Evolutionary conservation across 768 basidiomycete species (phyloP).

Genomic region (Tylopilus rubrobrunneus): DNA sequence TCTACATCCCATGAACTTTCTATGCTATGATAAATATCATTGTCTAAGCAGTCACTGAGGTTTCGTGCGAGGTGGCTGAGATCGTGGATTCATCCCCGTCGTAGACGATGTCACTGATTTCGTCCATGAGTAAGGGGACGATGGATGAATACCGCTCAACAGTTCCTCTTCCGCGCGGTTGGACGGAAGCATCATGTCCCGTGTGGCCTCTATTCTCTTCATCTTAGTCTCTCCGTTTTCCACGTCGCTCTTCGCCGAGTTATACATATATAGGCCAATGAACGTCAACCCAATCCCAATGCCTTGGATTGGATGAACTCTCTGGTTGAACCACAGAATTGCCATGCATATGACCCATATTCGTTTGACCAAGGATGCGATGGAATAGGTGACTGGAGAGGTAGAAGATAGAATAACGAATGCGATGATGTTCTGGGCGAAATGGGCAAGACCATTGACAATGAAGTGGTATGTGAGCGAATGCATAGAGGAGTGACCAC

Average conservation of each 20-base stretch:
- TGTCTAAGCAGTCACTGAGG: conserved; percentile 17
- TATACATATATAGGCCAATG: conserved; percentile 91
- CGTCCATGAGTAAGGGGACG: conserved; percentile 8
- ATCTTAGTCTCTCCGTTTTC: conserved; percentile 90
- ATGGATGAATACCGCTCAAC: conserved; percentile 39
- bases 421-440: conserved; percentile 95
- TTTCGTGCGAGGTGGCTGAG: conserved; percentile 9
- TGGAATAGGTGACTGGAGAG: conserved; percentile 97
- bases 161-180: conserved; percentile 58
- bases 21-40: conserved; percentile 24
- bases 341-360: conserved; percentile 98
- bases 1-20: conserved; percentile 2
- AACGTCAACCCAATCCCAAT: conserved; percentile 91
- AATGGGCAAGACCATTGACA: conserved; percentile 94
- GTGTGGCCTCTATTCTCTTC: conserved; percentile 68
- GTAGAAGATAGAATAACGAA: conserved; percentile 95
- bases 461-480: conserved; percentile 79
- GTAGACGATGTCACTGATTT: conserved; percentile 15
- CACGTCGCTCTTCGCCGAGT: conserved; percentile 88
- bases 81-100: conserved; percentile 24
- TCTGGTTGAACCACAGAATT: conserved; percentile 93
- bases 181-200: conserved; percentile 64
- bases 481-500: conserved; percentile 48
- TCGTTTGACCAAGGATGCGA: conserved; percentile 96
- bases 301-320: conserved; percentile 78